A percentile compares a stretch with the other conserved stretches of the same genome.
Evolutionary conservation across 345 rosid genomes (phyloP).

Genomic region (Euphorbia lathyris): DNA sequence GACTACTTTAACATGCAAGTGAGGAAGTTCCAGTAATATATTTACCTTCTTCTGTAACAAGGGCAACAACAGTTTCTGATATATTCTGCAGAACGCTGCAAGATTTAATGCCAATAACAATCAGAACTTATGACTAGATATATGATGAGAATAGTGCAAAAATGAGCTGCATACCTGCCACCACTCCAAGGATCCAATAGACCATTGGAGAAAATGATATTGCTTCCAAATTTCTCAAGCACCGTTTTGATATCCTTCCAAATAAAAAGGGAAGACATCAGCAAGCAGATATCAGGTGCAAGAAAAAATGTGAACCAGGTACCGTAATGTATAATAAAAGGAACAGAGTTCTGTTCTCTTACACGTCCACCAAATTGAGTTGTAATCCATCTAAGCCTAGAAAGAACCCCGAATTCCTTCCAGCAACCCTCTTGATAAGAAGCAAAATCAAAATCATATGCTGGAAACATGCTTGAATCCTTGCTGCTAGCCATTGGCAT

Average conservation of each 20-base stretch:
- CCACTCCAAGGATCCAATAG: constrained; percentile 98
- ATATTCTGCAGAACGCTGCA: constrained; percentile 77
- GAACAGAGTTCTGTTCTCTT: constrained; percentile 25
- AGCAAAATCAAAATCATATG: constrained; percentile 57
- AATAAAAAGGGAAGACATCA: constrained; percentile 5
- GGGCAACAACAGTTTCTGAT: constrained; percentile 73
- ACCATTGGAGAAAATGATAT: constrained; percentile 94
- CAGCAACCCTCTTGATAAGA: constrained; percentile 63
- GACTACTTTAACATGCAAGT: background rate
- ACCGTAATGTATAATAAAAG: constrained; percentile 2
- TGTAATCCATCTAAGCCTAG: constrained; percentile 83
- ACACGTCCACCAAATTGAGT: constrained; percentile 88
- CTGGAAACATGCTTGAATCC: constrained; percentile 66
- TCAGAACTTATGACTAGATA: constrained; percentile 7
- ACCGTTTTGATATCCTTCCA: constrained; percentile 65
- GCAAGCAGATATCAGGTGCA: background rate
- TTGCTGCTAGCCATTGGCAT: constrained; percentile 64
- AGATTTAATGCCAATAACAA: constrained; percentile 21
- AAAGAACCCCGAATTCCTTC: constrained; percentile 53
- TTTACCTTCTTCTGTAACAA: constrained; percentile 85
- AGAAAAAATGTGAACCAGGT: background rate
- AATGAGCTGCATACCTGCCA: constrained; percentile 50
- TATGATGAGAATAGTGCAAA: background rate
- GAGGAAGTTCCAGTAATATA: constrained; percentile 11
- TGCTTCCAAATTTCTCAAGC: constrained; percentile 72